phyloP scores from a whole-genome alignment of 2,329 filamentous ascomycete genomes.

The Claviceps spartinae region DNA sequence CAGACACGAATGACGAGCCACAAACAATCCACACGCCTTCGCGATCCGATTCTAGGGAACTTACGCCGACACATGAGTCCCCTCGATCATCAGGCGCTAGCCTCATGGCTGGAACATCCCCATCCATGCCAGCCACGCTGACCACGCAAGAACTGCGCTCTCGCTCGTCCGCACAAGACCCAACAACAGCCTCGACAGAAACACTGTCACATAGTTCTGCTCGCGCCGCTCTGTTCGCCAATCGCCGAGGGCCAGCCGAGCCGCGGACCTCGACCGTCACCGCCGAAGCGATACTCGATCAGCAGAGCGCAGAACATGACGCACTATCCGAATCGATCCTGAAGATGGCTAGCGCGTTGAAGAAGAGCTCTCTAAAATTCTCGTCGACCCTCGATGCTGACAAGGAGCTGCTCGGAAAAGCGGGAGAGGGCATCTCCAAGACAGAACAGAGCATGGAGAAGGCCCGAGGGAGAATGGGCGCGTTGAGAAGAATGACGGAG shows the following conservation, averaged over 20 bases:
- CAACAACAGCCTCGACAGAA: constrained; percentile 8
- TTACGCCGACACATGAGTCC: constrained; percentile 4
- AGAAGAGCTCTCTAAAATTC: constrained; percentile 61
- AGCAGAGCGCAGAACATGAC: constrained; percentile 73
- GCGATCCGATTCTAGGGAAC: constrained; percentile 4
- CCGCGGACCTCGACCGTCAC: constrained; percentile 32
- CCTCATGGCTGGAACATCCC: constrained; percentile 5
- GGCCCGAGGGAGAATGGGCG: constrained; percentile 64
- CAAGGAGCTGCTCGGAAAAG: constrained; percentile 57
- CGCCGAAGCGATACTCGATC: constrained; percentile 59
- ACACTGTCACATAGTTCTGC: constrained; percentile 20
- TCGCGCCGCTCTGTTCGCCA: constrained; percentile 32
- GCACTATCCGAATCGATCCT: constrained; percentile 69
- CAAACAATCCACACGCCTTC: constrained; percentile 10
- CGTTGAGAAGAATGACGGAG: constrained; percentile 67
- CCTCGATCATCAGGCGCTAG: constrained; percentile 3
- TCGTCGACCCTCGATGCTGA: constrained; percentile 55
- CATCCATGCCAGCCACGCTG: constrained; percentile 13
- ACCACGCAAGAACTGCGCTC: constrained; percentile 23
- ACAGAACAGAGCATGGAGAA: constrained; percentile 64
- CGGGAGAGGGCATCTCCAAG: constrained; percentile 62
- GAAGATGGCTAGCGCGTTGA: constrained; percentile 63
- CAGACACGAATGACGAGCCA: constrained; percentile 11
- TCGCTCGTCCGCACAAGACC: constrained; percentile 12
- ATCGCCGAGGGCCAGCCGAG: constrained; percentile 22